Evolutionary conservation across 2,329 filamentous ascomycete species (phyloP), one percentile per base, ranked within the genome.

Genomic region (Penicillium psychrosexuale): DNA sequence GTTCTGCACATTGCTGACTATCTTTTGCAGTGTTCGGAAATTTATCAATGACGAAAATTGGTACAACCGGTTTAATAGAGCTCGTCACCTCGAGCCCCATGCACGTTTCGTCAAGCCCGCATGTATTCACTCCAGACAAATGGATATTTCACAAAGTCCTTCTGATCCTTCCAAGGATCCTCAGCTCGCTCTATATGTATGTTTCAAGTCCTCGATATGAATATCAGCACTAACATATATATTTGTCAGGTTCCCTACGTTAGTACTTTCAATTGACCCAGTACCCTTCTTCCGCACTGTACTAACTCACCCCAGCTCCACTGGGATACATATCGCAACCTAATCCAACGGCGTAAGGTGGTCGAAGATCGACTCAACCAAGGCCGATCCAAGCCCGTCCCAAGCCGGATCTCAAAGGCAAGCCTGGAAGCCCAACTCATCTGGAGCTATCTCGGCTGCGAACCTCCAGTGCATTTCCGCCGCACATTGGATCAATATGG

Each of bases 401-500:
- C 83, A 0, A 71, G 76, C 30, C 75, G 78, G 0, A 77, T 87
- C 7, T 80, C 80, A 0, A 77, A 80, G 24, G 75, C 81, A 0
- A 79, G 81, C 0, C 68, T 85, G 0, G 84, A 87, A 60, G 68
- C 80, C 7, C 80, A 83, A 45, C 77, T 86, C 3, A 81, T 87
- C 4, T 87, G 84, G 84, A 79, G 84, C 60, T 86, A 80, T 53
- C 74, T 87, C 0, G 82, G 82, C 0, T 78, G 80, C 38, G 83
- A 87, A 39, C 83, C 82, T 0, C 84, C 84, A 0, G 71, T 87
- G 1, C 85, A 87, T 62, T 80, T 81, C 34, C 79, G 84, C 1
- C 77, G 84, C 6, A 86, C 84, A 0, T 65, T 87, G 5, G 84
- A 87, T 55, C 84, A 87, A 60, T 87, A 80, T 52, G 83, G 82